phyloP scores from a whole-genome alignment of 305 asterid genomes.

The Fraxinus paxiana region DNA sequence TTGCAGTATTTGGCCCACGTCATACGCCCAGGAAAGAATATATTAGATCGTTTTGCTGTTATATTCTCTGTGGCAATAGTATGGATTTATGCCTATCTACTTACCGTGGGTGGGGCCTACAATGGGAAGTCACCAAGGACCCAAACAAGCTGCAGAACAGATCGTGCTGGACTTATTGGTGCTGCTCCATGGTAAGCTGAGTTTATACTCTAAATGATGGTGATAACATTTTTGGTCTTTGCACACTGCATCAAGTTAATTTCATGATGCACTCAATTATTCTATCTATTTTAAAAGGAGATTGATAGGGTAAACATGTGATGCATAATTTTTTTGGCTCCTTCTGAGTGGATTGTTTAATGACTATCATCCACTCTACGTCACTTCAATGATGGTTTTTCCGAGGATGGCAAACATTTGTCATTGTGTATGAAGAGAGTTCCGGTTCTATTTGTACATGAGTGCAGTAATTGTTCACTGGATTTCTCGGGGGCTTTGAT shows the following conservation, averaged over 20 bases:
- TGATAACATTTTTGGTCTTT: neutral
- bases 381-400: neutral
- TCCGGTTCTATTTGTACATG: neutral
- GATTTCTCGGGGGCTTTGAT: neutral
- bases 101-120: conserved; percentile 55
- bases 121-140: conserved; percentile 43
- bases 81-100: conserved; percentile 47
- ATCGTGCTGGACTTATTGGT: conserved; percentile 47
- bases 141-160: conserved; percentile 49
- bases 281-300: neutral
- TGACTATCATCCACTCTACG: neutral
- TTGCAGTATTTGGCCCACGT: conserved; percentile 43
- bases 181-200: conserved; percentile 43
- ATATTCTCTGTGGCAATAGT: conserved; percentile 42
- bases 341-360: neutral
- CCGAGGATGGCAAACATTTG: neutral
- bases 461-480: neutral
- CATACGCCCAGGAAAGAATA: conserved; percentile 36
- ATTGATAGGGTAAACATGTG: neutral
- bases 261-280: neutral
- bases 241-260: neutral
- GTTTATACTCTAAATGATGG: neutral
- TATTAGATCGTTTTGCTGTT: conserved; percentile 50
- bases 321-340: neutral
- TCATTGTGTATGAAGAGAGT: neutral